phyloP scores from a whole-genome alignment of 2,329 filamentous ascomycete species.

The Trichoderma koningiopsis region DNA sequence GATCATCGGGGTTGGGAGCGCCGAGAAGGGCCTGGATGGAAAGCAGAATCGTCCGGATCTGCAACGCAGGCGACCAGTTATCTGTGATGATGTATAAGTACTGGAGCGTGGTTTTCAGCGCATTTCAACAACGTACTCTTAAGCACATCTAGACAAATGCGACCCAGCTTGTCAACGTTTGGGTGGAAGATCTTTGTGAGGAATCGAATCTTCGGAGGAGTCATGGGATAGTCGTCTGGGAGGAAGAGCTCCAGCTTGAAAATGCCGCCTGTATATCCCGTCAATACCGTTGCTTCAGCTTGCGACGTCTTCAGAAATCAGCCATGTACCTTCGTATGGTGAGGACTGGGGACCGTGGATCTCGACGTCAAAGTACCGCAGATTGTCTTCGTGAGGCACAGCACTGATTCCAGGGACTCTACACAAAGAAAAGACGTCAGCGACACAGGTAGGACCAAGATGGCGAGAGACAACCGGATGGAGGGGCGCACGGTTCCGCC shows the following conservation, averaged over 20 bases:
- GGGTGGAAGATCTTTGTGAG: conserved; percentile 99
- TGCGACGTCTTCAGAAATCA: neutral
- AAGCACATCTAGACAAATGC: conserved; percentile 94
- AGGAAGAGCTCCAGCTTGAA: conserved; percentile 98
- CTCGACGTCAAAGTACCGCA: conserved; percentile 96
- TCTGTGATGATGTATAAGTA: conserved; percentile 54
- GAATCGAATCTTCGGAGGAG: conserved; percentile 96
- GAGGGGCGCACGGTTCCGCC: conserved; percentile 79
- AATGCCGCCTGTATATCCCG: conserved; percentile 61
- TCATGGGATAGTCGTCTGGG: conserved; percentile 99
- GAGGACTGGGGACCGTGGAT: conserved; percentile 91
- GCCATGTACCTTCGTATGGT: conserved; percentile 80
- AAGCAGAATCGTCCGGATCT: conserved; percentile 97
- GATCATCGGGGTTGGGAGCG: conserved; percentile 96
- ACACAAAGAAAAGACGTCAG: conserved; percentile 31
- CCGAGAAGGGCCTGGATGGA: conserved; percentile 96
- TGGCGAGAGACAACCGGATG: conserved; percentile 22
- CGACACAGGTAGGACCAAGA: conserved; percentile 10
- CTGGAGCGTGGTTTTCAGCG: neutral
- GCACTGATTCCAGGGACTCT: conserved; percentile 97
- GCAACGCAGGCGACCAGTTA: conserved; percentile 97
- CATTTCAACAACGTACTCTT: conserved; percentile 68
- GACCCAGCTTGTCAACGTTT: conserved; percentile 95
- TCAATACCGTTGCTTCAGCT: neutral
- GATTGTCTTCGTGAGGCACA: conserved; percentile 93